Conservation (phyloP, 441 rosid species). For the Adansonia madagascariensis region DNA sequence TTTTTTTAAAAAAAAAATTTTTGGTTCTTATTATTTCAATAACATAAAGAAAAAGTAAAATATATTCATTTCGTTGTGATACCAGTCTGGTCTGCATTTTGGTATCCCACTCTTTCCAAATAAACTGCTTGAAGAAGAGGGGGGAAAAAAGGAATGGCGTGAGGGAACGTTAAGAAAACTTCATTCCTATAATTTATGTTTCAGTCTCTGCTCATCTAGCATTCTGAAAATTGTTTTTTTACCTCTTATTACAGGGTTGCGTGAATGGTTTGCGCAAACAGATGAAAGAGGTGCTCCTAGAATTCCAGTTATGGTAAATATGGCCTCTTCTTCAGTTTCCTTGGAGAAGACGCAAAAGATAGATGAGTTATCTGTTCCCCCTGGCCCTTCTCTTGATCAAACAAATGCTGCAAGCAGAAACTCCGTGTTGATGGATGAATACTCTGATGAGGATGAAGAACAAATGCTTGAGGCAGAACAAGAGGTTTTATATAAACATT, state of each 20-base stretch:
- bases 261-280: constrained; percentile 95
- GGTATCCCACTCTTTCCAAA: background rate
- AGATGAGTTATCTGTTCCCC: constrained; percentile 50
- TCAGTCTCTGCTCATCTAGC: constrained; percentile 23
- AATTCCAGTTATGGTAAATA: constrained; percentile 97
- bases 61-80: background rate
- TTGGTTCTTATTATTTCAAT: constrained; percentile 7
- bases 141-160: background rate
- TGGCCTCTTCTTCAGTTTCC: constrained; percentile 78
- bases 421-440: constrained; percentile 83
- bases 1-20: background rate
- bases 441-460: constrained; percentile 96
- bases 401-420: constrained; percentile 63
- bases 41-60: background rate
- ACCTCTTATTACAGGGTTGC: constrained; percentile 63
- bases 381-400: constrained; percentile 69
- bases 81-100: background rate
- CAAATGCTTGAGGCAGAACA: constrained; percentile 87
- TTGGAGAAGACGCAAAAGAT: constrained; percentile 56
- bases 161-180: constrained; percentile 7
- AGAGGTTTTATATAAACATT: constrained; percentile 56
- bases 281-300: constrained; percentile 95
- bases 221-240: constrained; percentile 22
- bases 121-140: background rate
- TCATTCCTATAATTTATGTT: constrained; percentile 15